These are phyloP conservation scores for Candida succiphila DNA, from an alignment of 805 yeast genomes.

Conservation along the genomic window DNA sequence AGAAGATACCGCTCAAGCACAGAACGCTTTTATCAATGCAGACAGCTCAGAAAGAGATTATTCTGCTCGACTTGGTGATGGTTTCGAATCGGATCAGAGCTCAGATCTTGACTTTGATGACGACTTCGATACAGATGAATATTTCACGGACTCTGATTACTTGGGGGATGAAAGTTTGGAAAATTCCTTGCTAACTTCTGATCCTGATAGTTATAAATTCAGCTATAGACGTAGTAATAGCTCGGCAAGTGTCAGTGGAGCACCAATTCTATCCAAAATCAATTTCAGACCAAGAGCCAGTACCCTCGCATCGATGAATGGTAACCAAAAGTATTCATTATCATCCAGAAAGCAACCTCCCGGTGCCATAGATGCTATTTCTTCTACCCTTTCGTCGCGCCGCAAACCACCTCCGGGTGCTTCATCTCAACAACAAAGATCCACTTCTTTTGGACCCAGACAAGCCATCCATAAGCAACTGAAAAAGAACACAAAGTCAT, in stretches of 20 bases:
- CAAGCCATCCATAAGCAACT: conserved; percentile 1
- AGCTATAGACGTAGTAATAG: neutral
- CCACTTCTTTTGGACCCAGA: neutral
- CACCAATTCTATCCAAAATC: conserved; percentile 10
- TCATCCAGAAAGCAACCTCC: too few species aligned
- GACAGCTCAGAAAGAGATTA: too few species aligned
- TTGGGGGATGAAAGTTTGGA: conserved; percentile 6
- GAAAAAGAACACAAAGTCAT: conserved; percentile 5
- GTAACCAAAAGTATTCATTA: neutral
- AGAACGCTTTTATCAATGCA: too few species aligned
- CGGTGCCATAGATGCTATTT: neutral
- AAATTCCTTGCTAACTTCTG: conserved; percentile 4
- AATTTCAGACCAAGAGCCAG: conserved; percentile 9
- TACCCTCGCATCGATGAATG: conserved; percentile 1
- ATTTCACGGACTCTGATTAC: conserved; percentile 16
- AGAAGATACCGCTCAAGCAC: neutral
- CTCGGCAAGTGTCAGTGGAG: conserved; percentile 1
- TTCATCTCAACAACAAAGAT: neutral
- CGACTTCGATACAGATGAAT: conserved; percentile 20
- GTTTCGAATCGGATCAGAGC: conserved; percentile 2
- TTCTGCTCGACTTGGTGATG: too few species aligned
- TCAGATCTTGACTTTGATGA: conserved; percentile 4
- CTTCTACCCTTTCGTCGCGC: neutral
- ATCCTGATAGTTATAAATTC: conserved; percentile 2
- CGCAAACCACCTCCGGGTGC: neutral